These are phyloP conservation scores for Aspergillus persii DNA, from an alignment of 2,329 filamentous ascomycete genomes.

Conservation along the genomic window DNA sequence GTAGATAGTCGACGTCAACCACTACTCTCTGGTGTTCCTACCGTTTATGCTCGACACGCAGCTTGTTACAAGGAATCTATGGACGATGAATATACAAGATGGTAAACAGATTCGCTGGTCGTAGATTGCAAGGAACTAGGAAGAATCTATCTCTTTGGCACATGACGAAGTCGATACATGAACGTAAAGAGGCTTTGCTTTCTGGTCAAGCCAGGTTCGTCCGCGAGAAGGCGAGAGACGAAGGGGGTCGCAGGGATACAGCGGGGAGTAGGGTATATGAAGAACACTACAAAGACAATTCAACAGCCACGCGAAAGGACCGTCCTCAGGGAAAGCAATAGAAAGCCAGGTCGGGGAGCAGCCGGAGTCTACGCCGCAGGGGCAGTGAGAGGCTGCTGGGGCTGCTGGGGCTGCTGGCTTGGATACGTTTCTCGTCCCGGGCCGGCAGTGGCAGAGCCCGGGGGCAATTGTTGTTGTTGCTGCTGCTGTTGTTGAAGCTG, in stretches of 20 bases:
- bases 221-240: background rate
- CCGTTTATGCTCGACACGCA: too few relatives aligned
- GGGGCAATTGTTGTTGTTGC: conserved; percentile 35
- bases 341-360: too few relatives aligned
- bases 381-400: conserved; percentile 16
- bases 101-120: background rate
- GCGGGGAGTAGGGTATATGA: conserved; percentile 15
- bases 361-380: conserved; percentile 24
- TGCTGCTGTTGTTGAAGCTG: conserved; percentile 33
- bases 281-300: conserved; percentile 9
- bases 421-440: conserved; percentile 27
- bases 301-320: background rate
- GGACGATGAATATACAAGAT: background rate
- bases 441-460: conserved; percentile 35
- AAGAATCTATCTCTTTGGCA: background rate
- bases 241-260: conserved; percentile 7
- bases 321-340: background rate
- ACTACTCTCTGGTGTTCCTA: too few relatives aligned
- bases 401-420: conserved; percentile 3
- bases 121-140: background rate
- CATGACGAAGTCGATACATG: background rate
- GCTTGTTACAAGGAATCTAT: too few relatives aligned
- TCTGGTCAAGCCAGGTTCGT: background rate
- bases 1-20: too few relatives aligned
- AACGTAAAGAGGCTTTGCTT: background rate